Conservation (phyloP, 2,329 filamentous ascomycete genomes). For the Cryphonectria japonica region DNA sequence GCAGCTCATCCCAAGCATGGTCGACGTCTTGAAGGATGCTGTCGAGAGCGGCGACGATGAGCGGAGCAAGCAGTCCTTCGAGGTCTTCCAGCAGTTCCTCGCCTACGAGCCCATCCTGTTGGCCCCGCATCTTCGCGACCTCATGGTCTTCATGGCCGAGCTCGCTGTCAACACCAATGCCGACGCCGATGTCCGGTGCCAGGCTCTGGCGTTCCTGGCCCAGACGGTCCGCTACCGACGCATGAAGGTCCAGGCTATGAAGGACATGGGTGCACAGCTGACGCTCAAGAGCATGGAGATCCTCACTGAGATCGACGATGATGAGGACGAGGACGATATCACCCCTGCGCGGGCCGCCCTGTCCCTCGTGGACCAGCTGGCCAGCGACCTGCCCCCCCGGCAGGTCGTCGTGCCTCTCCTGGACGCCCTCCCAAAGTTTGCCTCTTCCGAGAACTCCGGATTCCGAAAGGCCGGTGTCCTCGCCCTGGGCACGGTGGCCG, state of each 20-base stretch:
- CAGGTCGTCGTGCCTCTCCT: slow-evolving; percentile 94
- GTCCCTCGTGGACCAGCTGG: slow-evolving; percentile 84
- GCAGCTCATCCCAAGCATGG: slow-evolving; percentile 82
- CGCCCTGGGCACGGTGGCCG: slow-evolving; percentile 89
- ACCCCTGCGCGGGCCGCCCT: slow-evolving; percentile 85
- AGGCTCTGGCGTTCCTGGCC: slow-evolving; percentile 92
- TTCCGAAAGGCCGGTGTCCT: slow-evolving; percentile 90
- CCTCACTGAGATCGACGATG: slow-evolving; percentile 82
- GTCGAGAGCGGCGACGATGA: slow-evolving; percentile 84
- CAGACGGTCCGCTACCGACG: slow-evolving; percentile 90
- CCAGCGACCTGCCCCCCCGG: slow-evolving; percentile 85
- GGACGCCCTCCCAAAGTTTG: slow-evolving; percentile 82
- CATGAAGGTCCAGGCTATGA: slow-evolving; percentile 91
- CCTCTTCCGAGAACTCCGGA: slow-evolving; percentile 72
- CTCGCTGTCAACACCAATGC: slow-evolving; percentile 76
- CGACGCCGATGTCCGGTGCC: slow-evolving; percentile 83
- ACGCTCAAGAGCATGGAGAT: slow-evolving; percentile 89
- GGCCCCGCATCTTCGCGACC: slow-evolving; percentile 82
- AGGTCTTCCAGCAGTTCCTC: slow-evolving; percentile 94
- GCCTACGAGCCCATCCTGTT: slow-evolving; percentile 86
- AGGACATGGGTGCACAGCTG: slow-evolving; percentile 80
- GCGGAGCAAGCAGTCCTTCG: slow-evolving; percentile 86
- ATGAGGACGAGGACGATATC: slow-evolving; percentile 80
- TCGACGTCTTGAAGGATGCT: slow-evolving; percentile 82
- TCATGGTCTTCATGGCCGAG: slow-evolving; percentile 93